Conservation (phyloP, 2,329 filamentous ascomycete genomes). For the Pseudogymnoascus sp. region DNA sequence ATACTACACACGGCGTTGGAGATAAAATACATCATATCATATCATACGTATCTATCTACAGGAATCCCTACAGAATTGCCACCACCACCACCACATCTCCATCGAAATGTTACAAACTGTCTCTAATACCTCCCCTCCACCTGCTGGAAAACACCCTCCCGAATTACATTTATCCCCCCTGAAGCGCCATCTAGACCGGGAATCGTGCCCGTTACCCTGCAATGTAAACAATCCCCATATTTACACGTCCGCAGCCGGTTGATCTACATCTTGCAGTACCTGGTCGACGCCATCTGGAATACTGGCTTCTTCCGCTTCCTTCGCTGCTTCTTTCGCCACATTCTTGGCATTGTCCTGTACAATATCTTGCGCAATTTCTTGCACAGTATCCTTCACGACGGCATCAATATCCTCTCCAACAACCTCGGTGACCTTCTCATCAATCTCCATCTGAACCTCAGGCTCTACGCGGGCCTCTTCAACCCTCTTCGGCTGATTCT, state of each 20-base stretch:
- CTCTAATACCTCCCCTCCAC: not conserved
- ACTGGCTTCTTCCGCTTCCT: slow-evolving; percentile 42
- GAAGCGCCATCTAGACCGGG: not conserved
- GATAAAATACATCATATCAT: slow-evolving; percentile 1
- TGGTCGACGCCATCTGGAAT: slow-evolving; percentile 7
- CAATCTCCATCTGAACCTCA: not conserved
- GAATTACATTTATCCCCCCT: not conserved
- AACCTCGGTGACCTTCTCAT: not conserved
- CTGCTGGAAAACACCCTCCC: not conserved
- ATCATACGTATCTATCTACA: slow-evolving; percentile 6
- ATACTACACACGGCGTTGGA: not conserved
- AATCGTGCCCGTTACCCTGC: not conserved
- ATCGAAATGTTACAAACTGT: not conserved
- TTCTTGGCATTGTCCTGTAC: slow-evolving; percentile 39
- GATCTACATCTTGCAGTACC: slow-evolving; percentile 1
- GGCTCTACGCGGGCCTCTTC: not conserved
- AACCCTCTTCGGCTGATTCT: not conserved
- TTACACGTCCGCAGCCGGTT: slow-evolving; percentile 7
- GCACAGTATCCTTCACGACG: not conserved
- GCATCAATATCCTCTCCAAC: not conserved
- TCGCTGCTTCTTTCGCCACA: slow-evolving; percentile 33
- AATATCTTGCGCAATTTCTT: slow-evolving; percentile 20
- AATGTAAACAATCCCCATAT: not conserved
- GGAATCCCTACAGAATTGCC: not conserved
- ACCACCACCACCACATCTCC: not conserved